Base-by-base conservation (phyloP, 116 monocot species). In the Trichopus zeylanicus region DNA sequence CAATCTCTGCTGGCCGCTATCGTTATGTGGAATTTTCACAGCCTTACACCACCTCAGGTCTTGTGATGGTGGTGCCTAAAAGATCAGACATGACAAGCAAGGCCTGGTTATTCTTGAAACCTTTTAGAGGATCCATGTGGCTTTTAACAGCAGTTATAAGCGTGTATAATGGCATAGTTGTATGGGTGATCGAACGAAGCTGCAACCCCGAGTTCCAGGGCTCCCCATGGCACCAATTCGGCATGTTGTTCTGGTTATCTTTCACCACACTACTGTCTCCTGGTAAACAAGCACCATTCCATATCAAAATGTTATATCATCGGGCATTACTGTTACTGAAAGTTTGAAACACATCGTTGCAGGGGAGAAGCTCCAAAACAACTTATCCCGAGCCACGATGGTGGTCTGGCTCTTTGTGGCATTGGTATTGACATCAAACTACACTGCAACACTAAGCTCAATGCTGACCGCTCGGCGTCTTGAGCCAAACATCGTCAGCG, bases 11-110 rank as follows among this genome's bases (percentile, higher is more conserved):
- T 0, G 29, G 33, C 29, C 59, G 75, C 0, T 64, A 63, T 18
- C 37, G 70, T 24, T 53, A 31, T 26, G 75, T 75, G 46, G 51
- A 64, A 0, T 75, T 75, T 70, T 51, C 70, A n/a, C 68, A 69
- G 20, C 75, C 75, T 2, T 75, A 69, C 60, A 51, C 65, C 6
- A 18, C 49, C 13, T 65, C 75, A 3, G 64, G 75, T 0, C 57
- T 64, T 0, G 64, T 69, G 3, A 63, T 75, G 70, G 64, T 75
- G 31, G 70, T 75, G 25, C 54, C 64, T 2, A 7, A 47, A 18
- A 49, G 20, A 31, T n/a, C n/a, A 13, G 31, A 58, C 7, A 25
- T 2, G 4, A 10, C 31, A 2, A 24, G 12, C 26, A 46, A 46
- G 5, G 55, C 31, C 6, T 75, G 75, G 75, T 32, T 60, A 1